A percentile compares a stretch with the other conserved stretches of the same genome.
Evolutionary conservation across 31 red algal species (phyloP).

Genomic region (Odonthalia washingtoniensis): DNA sequence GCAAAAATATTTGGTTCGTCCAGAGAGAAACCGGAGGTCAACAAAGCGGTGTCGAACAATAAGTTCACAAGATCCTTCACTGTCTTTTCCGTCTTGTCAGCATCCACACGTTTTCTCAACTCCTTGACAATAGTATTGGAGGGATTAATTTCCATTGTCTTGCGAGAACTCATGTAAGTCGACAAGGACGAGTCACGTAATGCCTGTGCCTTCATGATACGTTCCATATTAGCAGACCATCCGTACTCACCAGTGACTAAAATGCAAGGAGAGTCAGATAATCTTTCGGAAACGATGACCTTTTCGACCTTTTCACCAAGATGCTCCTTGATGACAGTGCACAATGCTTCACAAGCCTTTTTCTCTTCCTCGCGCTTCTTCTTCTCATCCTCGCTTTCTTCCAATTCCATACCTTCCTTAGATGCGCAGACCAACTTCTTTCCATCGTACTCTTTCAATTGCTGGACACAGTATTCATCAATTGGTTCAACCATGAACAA

Average conservation of each 20-base stretch:
- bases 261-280: conserved; percentile 98
- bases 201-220: conserved; percentile 99
- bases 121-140: conserved; percentile 94
- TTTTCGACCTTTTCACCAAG: conserved; percentile 99
- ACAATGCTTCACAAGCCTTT: conserved; percentile 87
- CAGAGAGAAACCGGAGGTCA: conserved; percentile 94
- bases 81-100: conserved; percentile 98
- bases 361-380: conserved; percentile 89
- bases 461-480: conserved; percentile 99
- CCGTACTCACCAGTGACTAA: conserved; percentile 99
- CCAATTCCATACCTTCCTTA: conserved; percentile 96
- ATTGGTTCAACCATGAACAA: conserved; percentile 99
- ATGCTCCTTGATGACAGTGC: conserved; percentile 98
- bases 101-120: conserved; percentile 87
- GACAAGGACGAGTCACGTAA: conserved; percentile 95
- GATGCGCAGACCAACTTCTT: conserved; percentile 98
- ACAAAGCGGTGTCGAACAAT: conserved; percentile 96
- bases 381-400: conserved; percentile 96
- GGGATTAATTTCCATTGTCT: conserved; percentile 99
- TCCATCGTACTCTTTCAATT: conserved; percentile 97
- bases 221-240: conserved; percentile 99
- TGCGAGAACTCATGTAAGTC: conserved; percentile 97
- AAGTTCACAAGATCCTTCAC: conserved; percentile 98
- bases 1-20: conserved; percentile 98
- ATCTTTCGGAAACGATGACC: conserved; percentile 93